phyloP scores from a whole-genome alignment of 1,139 yeast species.

The Protomyces macrosporus region DNA sequence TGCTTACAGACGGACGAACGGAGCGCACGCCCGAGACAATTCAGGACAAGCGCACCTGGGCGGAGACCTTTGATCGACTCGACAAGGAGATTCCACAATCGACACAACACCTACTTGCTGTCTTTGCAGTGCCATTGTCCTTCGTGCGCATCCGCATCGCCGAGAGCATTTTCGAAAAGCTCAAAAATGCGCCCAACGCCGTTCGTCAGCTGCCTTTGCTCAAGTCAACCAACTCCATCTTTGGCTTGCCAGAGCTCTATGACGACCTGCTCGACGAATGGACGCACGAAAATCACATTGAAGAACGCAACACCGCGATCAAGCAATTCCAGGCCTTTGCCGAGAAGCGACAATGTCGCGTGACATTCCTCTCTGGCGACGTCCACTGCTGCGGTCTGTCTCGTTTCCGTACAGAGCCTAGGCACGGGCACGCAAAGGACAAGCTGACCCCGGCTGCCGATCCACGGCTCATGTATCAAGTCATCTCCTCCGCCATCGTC shows the following conservation, averaged over 20 bases:
- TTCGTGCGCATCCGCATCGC: constrained; percentile 20
- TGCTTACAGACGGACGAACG: constrained; percentile 88
- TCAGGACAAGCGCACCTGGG: constrained; percentile 54
- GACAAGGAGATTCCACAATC: constrained; percentile 30
- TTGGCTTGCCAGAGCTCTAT: constrained; percentile 80
- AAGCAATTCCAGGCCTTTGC: constrained; percentile 58
- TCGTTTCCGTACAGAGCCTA: constrained; percentile 52
- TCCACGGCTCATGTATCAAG: constrained; percentile 64
- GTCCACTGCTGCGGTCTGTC: constrained; percentile 87
- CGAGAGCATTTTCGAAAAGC: constrained; percentile 5
- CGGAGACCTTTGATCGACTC: constrained; percentile 56
- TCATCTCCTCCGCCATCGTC: constrained; percentile 81
- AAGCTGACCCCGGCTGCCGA: constrained; percentile 34
- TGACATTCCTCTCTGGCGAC: constrained; percentile 85
- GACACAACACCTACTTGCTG: constrained; percentile 22
- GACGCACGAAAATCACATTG: constrained; percentile 82
- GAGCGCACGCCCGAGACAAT: constrained; percentile 67
- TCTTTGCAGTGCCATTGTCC: constrained; percentile 22
- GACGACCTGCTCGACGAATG: constrained; percentile 95
- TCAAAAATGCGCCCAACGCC: constrained; percentile 30
- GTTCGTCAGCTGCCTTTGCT: constrained; percentile 53
- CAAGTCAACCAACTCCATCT: constrained; percentile 50
- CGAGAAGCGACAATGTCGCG: constrained; percentile 56
- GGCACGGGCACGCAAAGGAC: background rate
- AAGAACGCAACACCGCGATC: constrained; percentile 64